These are phyloP conservation scores for Poa pratensis DNA, from an alignment of 176 grass and related monocot species.

Conservation along the genomic window DNA sequence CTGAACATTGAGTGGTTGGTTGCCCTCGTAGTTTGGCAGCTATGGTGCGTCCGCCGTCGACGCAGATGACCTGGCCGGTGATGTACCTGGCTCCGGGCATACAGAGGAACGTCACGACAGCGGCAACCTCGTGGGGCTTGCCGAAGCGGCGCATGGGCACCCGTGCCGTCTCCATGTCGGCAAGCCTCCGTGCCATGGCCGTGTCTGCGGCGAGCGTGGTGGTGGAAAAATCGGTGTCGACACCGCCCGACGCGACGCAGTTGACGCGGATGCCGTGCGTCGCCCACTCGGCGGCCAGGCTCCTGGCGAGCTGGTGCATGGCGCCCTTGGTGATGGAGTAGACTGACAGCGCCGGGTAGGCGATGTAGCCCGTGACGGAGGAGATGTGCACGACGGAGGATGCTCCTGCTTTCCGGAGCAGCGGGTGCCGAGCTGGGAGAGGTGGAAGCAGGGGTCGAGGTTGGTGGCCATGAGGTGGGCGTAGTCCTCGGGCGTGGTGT, in stretches of 20 bases:
- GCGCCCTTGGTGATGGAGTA: slow-evolving; percentile 49
- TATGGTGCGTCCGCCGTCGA: slow-evolving; percentile 53
- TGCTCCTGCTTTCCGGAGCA: slow-evolving; percentile 14
- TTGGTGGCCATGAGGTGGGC: slow-evolving; percentile 43
- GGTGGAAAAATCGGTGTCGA: slow-evolving; percentile 18
- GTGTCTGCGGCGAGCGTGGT: slow-evolving; percentile 35
- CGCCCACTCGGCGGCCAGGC: slow-evolving; percentile 48
- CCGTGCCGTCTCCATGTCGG: slow-evolving; percentile 3
- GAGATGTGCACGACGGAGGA: slow-evolving; percentile 46
- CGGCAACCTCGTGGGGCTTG: slow-evolving; percentile 49
- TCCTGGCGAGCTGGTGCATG: slow-evolving; percentile 42
- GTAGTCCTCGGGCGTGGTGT: slow-evolving; percentile 35
- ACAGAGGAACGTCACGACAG: slow-evolving; percentile 52
- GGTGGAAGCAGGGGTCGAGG: slow-evolving; percentile 53
- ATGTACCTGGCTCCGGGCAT: slow-evolving; percentile 52
- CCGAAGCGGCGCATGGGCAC: slow-evolving; percentile 46
- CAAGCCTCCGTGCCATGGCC: slow-evolving; percentile 26
- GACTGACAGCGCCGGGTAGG: slow-evolving; percentile 42
- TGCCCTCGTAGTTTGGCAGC: slow-evolving; percentile 26
- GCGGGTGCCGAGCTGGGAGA: slow-evolving; percentile 52
- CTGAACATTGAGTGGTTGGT: not conserved
- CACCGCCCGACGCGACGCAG: slow-evolving; percentile 36
- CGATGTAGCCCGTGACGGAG: slow-evolving; percentile 32
- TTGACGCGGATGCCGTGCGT: slow-evolving; percentile 41
- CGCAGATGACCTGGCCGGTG: slow-evolving; percentile 51